phyloP scores from a whole-genome alignment of 2,329 filamentous ascomycete species.

The Neoascochyta sp. region DNA sequence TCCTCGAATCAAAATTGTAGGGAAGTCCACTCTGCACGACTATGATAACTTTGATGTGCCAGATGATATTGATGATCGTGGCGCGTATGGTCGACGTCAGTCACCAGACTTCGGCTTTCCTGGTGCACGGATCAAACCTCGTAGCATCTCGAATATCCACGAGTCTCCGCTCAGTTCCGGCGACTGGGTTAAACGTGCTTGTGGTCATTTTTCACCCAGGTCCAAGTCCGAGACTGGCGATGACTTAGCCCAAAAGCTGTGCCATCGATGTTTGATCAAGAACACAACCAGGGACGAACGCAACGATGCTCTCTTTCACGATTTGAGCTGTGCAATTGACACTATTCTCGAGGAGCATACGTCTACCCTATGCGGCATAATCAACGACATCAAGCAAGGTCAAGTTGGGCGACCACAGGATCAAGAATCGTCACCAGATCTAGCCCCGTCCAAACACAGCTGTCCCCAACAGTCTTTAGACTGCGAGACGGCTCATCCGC shows the following conservation, averaged over 20 bases:
- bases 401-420: conserved; percentile 16
- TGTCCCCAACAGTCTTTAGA: conserved; percentile 10
- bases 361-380: conserved; percentile 37
- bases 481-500: too few relatives aligned
- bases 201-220: conserved; percentile 28
- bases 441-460: conserved; percentile 6
- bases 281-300: conserved; percentile 17
- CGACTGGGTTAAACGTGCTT: conserved; percentile 26
- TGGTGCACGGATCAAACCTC: conserved; percentile 27
- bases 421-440: conserved; percentile 15
- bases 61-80: conserved; percentile 25
- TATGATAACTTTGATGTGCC: conserved; percentile 18
- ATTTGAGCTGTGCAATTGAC: conserved; percentile 40
- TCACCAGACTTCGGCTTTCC: conserved; percentile 35
- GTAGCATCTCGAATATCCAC: conserved; percentile 7
- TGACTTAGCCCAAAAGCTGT: conserved; percentile 12
- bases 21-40: too few relatives aligned
- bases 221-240: conserved; percentile 11
- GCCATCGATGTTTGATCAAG: conserved; percentile 20
- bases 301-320: conserved; percentile 27
- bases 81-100: conserved; percentile 29
- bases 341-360: conserved; percentile 42
- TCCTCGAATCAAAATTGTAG: too few relatives aligned
- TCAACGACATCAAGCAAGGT: conserved; percentile 36
- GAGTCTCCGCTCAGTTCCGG: conserved; percentile 18